Evolutionary conservation across 2,329 filamentous ascomycete species (phyloP), one percentile per base, ranked within the genome.

Genomic region (Ophiocordyceps unilateralis): DNA sequence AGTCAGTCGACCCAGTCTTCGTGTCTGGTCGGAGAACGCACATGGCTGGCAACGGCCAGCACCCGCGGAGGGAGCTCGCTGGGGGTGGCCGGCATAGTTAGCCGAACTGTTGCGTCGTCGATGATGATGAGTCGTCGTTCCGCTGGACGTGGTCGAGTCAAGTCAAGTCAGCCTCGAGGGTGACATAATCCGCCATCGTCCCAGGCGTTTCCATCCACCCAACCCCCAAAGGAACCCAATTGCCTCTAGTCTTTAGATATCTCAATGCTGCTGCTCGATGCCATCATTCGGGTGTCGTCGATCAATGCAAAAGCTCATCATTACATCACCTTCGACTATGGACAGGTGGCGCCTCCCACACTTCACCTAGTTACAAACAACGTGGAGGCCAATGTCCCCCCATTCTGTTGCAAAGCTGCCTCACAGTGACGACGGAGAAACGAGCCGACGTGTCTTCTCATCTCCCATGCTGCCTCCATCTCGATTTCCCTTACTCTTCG

Each of bases 21-120:
- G n/a, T n/a, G n/a, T 20, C 9, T 20, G 5, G 12, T 7, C 12
- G 11, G 20, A 12, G 19, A 34, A 63, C 81, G 64, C 81, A 95
- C 88, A 88, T 95, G 88, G 64, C 88, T 95, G 59, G 88, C 87
- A 53, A 95, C 76, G 45, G 88, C 87, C 57, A 95, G 72, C 48
- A 95, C 86, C 51, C 68, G 67, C 44, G 75, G 77, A 53, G 76
- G 72, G 30, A 72, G 72, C 34, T 77, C 28, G 38, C 44, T n/a
- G n/a, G n/a, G n/a, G n/a, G n/a, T n/a, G n/a, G n/a, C n/a, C n/a
- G n/a, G n/a, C n/a, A n/a, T n/a, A n/a, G n/a, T n/a, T n/a, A n/a
- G n/a, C n/a, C n/a, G n/a, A n/a, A n/a, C n/a, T n/a, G n/a, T n/a
- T n/a, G n/a, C n/a, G n/a, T n/a, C n/a, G n/a, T n/a, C n/a, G n/a